Evolutionary conservation across 2,329 filamentous ascomycete genomes (phyloP), one percentile per base, ranked within the genome.

Genomic region (Alternaria atra): DNA sequence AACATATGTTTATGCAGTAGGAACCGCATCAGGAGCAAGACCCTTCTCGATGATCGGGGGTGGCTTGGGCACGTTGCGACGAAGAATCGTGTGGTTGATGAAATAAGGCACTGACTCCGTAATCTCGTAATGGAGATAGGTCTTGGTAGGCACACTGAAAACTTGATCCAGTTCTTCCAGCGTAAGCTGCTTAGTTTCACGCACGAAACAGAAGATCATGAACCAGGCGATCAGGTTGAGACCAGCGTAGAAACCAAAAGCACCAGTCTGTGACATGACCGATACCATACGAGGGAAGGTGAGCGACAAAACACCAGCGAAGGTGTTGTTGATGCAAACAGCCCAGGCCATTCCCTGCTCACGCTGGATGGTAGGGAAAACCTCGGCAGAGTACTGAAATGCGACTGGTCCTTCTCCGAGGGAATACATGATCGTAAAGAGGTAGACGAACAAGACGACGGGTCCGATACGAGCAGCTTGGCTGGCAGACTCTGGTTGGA

Each of bases 371-470:
- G 75, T 77, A n/a, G 74, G 75, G 65, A 77, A 77, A 2, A 77
- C 73, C 43, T 77, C 73, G 68, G 75, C 81, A 68, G 64, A 75
- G 62, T 80, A 80, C 64, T 77, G 74, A 72, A 80, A 80, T 3
- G 78, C 90, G 29, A 89, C 83, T 0, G 91, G 77, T 1, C 77
- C 77, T 69, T 80, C 77, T 9, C 77, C 77, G 4, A 78, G 58
- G 10, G 74, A 78, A 64, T 80, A 80, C 44, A 32, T 50, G 50
- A 79, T 78, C 7, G 58, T 61, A 42, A 61, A 61, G 23, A 61
- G 58, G 30, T 61, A 61, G 12, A 72, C 56, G 55, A 70, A 71
- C 29, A 79, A 63, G 8, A 76, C 75, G 30, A 79, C 75, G 3
- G 77, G 77, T 1, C 77, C 77, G 53, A 80, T 70, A 32, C 64